Conservation (phyloP, 331 rosid species). For the Cydonia oblonga region DNA sequence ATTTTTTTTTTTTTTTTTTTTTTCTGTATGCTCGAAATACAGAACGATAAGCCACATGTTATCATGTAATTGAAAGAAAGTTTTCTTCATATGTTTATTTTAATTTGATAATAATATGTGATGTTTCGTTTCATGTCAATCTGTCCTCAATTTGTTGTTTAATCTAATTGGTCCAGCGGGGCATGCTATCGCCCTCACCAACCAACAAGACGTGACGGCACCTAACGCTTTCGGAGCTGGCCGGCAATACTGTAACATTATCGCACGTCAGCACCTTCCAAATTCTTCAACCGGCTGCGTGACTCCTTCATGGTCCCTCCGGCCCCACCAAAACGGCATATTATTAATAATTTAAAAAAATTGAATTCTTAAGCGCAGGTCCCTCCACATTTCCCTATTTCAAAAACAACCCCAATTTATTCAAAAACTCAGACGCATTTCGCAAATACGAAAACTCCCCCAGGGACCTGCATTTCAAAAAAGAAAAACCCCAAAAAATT, state of each 20-base stretch:
- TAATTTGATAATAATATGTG: no score
- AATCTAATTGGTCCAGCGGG: neutral
- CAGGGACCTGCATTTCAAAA: conserved; percentile 21
- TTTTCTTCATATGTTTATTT: no score
- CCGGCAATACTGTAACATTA: neutral
- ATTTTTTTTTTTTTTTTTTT: no score
- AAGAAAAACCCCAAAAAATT: neutral
- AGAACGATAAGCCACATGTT: fast-evolving
- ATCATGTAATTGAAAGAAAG: no score
- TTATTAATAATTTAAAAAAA: neutral
- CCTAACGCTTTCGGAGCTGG: conserved; percentile 2
- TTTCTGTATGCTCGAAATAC: no score
- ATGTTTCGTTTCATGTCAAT: no score
- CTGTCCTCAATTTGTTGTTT: no score
- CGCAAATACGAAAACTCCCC: neutral
- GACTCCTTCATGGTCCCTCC: neutral
- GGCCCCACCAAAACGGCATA: conserved; percentile 5
- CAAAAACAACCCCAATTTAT: neutral
- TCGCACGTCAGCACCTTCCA: conserved; percentile 13
- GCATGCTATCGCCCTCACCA: neutral
- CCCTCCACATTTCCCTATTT: neutral
- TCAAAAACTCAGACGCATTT: conserved; percentile 16
- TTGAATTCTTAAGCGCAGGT: neutral
- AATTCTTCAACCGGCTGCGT: conserved; percentile 3
- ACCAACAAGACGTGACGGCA: neutral